phyloP scores from a whole-genome alignment of 139 green algal genomes.

The Asterochloris erici region DNA sequence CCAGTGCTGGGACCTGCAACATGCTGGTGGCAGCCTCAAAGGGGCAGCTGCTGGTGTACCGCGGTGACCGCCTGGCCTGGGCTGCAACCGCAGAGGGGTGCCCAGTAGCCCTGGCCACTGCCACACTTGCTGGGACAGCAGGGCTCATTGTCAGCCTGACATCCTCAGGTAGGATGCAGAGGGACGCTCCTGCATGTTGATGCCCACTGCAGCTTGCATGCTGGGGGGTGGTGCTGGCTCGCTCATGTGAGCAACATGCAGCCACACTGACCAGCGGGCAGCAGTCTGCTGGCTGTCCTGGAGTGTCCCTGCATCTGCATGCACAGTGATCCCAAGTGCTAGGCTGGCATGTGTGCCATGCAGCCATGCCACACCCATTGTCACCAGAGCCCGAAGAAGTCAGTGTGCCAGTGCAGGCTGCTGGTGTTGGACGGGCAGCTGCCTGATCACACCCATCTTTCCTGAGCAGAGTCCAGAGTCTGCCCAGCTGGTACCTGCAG shows the following conservation, averaged over 20 bases:
- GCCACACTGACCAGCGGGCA: background rate
- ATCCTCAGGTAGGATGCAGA: too few relatives aligned
- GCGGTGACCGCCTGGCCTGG: background rate
- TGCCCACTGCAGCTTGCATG: background rate
- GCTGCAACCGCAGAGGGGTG: conserved; percentile 3
- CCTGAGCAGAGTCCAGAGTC: too few relatives aligned
- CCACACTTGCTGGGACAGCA: conserved; percentile 1
- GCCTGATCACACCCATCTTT: too few relatives aligned
- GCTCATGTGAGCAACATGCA: background rate
- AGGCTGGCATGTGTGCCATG: too few relatives aligned
- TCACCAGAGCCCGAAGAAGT: too few relatives aligned
- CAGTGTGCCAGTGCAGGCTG: too few relatives aligned
- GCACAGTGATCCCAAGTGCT: too few relatives aligned
- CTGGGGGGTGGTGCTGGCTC: background rate
- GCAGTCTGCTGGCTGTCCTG: too few relatives aligned
- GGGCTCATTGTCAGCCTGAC: background rate
- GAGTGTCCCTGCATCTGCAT: too few relatives aligned
- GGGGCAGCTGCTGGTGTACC: conserved; percentile 13
- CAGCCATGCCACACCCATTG: too few relatives aligned
- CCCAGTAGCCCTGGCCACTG: conserved; percentile 1
- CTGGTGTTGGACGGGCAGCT: too few relatives aligned
- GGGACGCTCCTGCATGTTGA: background rate
- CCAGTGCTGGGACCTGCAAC: background rate
- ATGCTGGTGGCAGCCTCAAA: conserved; percentile 6
- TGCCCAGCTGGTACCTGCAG: background rate